phyloP scores from a whole-genome alignment of 208 protist genomes.

The Trypanosoma cruzi region DNA sequence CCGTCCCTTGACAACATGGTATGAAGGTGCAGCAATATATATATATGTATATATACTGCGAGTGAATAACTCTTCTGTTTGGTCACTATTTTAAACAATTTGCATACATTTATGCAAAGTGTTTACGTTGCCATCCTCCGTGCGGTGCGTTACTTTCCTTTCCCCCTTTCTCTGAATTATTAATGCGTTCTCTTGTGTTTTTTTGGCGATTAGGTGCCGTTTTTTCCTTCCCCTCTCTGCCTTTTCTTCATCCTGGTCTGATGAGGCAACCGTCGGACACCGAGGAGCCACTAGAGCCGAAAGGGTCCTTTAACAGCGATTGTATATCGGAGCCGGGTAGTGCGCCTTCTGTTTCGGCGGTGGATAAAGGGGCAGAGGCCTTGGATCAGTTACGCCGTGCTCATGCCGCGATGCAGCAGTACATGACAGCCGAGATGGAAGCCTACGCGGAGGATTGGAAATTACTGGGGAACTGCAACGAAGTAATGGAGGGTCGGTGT shows the following conservation, averaged over 20 bases:
- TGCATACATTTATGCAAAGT: too few relatives aligned
- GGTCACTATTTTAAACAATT: too few relatives aligned
- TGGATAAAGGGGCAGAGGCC: background rate
- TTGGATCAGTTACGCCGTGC: conserved; percentile 9
- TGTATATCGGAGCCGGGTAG: background rate
- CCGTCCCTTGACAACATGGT: conserved; percentile 63
- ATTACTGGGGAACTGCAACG: conserved; percentile 5
- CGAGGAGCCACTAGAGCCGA: background rate
- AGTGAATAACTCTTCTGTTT: too few relatives aligned
- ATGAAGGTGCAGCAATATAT: conserved; percentile 12
- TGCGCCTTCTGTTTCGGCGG: background rate
- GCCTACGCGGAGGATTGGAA: conserved; percentile 6
- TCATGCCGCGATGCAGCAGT: conserved; percentile 6
- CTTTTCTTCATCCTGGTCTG: conserved; percentile 14
- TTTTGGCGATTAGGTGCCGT: too few relatives aligned
- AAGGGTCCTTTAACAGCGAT: conserved; percentile 3
- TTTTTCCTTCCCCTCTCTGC: conserved; percentile 16
- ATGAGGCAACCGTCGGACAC: background rate
- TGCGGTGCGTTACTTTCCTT: conserved; percentile 6
- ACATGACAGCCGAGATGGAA: conserved; percentile 3
- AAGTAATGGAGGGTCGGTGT: conserved; percentile 3
- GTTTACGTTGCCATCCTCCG: conserved; percentile 2
- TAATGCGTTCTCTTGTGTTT: too few relatives aligned
- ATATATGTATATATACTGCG: background rate
- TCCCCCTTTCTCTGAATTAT: too few relatives aligned